A percentile compares a stretch with the other conserved stretches of the same genome.
Evolutionary conservation across 257 asterid species (phyloP).

Genomic region (Nyctanthes arbortristis): DNA sequence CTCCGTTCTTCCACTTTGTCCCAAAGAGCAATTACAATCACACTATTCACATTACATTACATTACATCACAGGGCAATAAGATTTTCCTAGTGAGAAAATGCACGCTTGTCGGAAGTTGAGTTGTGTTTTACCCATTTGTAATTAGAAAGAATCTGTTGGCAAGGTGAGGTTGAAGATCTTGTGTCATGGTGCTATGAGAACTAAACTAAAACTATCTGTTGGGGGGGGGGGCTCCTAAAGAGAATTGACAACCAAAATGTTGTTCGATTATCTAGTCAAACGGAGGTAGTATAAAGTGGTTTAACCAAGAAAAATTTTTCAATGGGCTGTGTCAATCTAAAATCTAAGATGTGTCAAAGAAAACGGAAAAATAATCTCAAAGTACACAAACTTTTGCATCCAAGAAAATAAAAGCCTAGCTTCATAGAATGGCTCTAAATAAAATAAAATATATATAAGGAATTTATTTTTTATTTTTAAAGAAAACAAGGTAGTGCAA

Average conservation of each 20-base stretch:
- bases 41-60: slow-evolving; percentile 2
- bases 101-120: slow-evolving; percentile 17
- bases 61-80: slow-evolving; percentile 16
- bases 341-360: too few relatives aligned
- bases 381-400: slow-evolving; percentile 51
- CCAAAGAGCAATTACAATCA: not conserved
- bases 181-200: too few relatives aligned
- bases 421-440: slow-evolving; percentile 24
- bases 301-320: slow-evolving; percentile 23
- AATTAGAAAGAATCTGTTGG: not conserved
- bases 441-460: too few relatives aligned
- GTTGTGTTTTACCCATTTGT: slow-evolving; percentile 20
- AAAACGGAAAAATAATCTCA: slow-evolving; percentile 43
- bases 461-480: not conserved
- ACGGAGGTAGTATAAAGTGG: too few relatives aligned
- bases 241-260: too few relatives aligned
- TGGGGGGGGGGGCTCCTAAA: too few relatives aligned
- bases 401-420: slow-evolving; percentile 43
- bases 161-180: too few relatives aligned
- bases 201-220: too few relatives aligned
- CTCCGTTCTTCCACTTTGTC: not conserved
- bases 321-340: slow-evolving; percentile 7
- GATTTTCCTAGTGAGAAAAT: slow-evolving; percentile 7
- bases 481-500: not conserved
- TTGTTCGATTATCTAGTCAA: too few relatives aligned